Percentiles rank a stretch among this genome's conserved stretches.
Conservation (phyloP, 495 filamentous ascomycete genomes). For the Aspergillus wentii region DNA sequence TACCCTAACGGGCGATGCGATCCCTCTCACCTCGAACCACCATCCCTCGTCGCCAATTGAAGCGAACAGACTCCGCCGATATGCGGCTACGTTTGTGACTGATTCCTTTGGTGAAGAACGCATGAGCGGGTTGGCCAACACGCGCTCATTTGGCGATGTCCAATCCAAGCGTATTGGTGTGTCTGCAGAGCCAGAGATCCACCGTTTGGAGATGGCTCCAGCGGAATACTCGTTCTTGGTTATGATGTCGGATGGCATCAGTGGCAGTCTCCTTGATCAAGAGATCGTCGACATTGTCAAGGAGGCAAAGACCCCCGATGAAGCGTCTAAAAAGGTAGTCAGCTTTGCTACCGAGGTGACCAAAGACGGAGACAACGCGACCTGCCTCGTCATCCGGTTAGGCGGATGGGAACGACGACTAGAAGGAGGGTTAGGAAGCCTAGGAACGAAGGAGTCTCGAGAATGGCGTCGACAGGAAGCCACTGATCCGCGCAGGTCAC, state of each 20-base stretch:
- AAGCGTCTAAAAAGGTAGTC: conserved; percentile 73
- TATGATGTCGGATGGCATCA: conserved; percentile 82
- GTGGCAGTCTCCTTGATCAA: conserved; percentile 76
- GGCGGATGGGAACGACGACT: conserved; percentile 92
- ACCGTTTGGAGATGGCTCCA: conserved; percentile 64
- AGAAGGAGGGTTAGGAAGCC: conserved; percentile 80
- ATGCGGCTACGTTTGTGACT: conserved; percentile 79
- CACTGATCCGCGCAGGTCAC: conserved; percentile 71
- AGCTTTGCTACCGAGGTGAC: conserved; percentile 82
- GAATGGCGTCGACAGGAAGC: conserved; percentile 84
- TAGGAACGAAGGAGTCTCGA: conserved; percentile 86
- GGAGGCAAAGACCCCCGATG: conserved; percentile 83
- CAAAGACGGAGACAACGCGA: conserved; percentile 85
- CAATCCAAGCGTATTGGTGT: conserved; percentile 88
- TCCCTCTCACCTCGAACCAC: conserved; percentile 81
- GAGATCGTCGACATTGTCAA: conserved; percentile 96
- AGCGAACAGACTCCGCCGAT: conserved; percentile 76
- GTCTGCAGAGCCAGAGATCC: conserved; percentile 85
- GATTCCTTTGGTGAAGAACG: conserved; percentile 98
- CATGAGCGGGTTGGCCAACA: conserved; percentile 89
- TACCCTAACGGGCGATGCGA: conserved; percentile 68
- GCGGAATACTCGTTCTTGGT: conserved; percentile 87
- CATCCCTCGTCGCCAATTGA: conserved; percentile 85
- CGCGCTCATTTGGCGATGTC: conserved; percentile 88
- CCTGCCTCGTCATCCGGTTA: conserved; percentile 84